These are phyloP conservation scores for Xylaria sp. DNA, from an alignment of 2,329 filamentous ascomycete species.

Conservation along the genomic window DNA sequence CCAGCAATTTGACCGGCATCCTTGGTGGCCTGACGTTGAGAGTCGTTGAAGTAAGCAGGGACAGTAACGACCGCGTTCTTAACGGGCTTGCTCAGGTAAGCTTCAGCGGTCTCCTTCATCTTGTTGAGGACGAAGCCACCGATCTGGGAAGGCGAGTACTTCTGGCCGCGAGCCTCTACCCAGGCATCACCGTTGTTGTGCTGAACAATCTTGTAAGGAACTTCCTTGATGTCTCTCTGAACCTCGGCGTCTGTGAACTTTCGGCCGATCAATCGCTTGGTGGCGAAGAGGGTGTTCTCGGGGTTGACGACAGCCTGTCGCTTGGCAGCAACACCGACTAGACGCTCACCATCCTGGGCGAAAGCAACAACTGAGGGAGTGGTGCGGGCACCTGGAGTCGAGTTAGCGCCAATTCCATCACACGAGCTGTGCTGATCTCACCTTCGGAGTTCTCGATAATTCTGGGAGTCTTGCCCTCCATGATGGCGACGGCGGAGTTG, in stretches of 20 bases:
- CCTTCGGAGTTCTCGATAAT: slow-evolving; percentile 98
- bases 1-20: slow-evolving; percentile 95
- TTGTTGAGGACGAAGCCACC: slow-evolving; percentile 95
- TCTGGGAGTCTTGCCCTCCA: slow-evolving; percentile 92
- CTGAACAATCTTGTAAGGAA: slow-evolving; percentile 97
- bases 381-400: slow-evolving; percentile 66
- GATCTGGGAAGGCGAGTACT: slow-evolving; percentile 97
- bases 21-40: slow-evolving; percentile 96
- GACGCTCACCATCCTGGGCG: slow-evolving; percentile 87
- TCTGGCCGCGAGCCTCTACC: slow-evolving; percentile 88
- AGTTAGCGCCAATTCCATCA: slow-evolving; percentile 14
- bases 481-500: slow-evolving; percentile 93
- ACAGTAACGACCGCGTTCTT: slow-evolving; percentile 98
- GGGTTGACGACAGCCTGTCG: slow-evolving; percentile 97
- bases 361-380: slow-evolving; percentile 95
- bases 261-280: slow-evolving; percentile 96
- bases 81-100: slow-evolving; percentile 81
- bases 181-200: slow-evolving; percentile 95
- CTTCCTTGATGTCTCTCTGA: slow-evolving; percentile 94
- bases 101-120: slow-evolving; percentile 98
- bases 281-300: slow-evolving; percentile 96
- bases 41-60: slow-evolving; percentile 98
- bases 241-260: slow-evolving; percentile 94
- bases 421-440: slow-evolving; percentile 35
- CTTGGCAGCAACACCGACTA: slow-evolving; percentile 96